Base-by-base conservation (phyloP, 2,329 filamentous ascomycete species). In the Alternaria brassicicola region DNA sequence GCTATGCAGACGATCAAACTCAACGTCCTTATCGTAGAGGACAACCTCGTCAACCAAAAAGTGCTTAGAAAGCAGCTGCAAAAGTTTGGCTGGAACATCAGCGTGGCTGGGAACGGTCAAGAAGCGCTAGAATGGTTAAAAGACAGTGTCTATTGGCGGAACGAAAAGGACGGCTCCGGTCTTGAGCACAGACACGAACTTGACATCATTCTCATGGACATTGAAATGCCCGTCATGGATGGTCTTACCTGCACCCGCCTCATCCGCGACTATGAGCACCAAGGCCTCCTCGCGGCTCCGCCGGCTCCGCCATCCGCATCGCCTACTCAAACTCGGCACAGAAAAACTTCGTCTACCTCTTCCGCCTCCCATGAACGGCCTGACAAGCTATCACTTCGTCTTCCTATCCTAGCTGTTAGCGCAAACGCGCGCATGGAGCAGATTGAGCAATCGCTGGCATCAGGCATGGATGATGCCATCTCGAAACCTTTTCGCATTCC, bases 1-100 rank as follows among this genome's bases (percentile, higher is more conserved):
- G 69, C 61, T 3, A 70, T 71, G 68, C 66, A 60, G 15, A 55
- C 38, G 0, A 52, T 62, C 15, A 61, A 53, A 10, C 55, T 72
- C 4, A 67, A 68, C 30, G 67, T 76, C 2, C 62, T 77, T 0
- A 67, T 77, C 2, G 75, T 78, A 3, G 73, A 75, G 57, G 78
- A 80, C 53, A 79, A 80, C 43, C 55, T 79, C 5, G 68, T 79
- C 39, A 80, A 80, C 49, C 78, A 80, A 51, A 74, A 72, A 13
- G 78, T 81, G 3, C 69, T 80, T 17, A 63, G 69, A 17, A 78
- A 76, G 57, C 78, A 80, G 26, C 65, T 81, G 15, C 55, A 68
- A 9, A 76, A 74, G 41, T 65, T 71, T 9, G 74, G 76, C 3
- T 78, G 74, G 67, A 71, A 64, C 7, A 70, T 79, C 21, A 62